These are phyloP conservation scores for Talaromyces nanjingensis DNA, from an alignment of 495 filamentous ascomycete genomes.

Conservation along the genomic window DNA sequence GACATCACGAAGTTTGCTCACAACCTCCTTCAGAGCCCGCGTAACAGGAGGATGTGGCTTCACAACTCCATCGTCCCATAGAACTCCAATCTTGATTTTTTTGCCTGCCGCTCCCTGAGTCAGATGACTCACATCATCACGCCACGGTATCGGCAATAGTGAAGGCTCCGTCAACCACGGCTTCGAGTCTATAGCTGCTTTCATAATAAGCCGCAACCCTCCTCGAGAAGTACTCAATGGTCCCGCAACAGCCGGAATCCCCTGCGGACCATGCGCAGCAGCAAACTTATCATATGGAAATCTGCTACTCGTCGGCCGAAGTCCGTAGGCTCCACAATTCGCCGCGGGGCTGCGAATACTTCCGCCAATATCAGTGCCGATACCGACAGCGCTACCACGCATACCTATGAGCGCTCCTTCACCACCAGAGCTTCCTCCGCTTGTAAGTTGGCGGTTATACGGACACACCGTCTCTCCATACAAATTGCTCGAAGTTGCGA, in stretches of 20 bases:
- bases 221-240: conserved; percentile 48
- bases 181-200: conserved; percentile 38
- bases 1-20: conserved; percentile 28
- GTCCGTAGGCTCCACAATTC: conserved; percentile 25
- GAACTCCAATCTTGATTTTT: conserved; percentile 48
- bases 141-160: conserved; percentile 14
- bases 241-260: conserved; percentile 44
- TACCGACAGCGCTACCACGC: conserved; percentile 27
- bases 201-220: conserved; percentile 51
- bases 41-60: conserved; percentile 57
- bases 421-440: conserved; percentile 40
- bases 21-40: conserved; percentile 44
- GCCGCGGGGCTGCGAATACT: conserved; percentile 28
- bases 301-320: conserved; percentile 22
- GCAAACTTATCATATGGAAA: conserved; percentile 26
- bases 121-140: conserved; percentile 30
- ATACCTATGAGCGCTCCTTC: conserved; percentile 33
- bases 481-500: conserved; percentile 43
- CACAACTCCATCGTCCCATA: conserved; percentile 57
- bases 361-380: conserved; percentile 36
- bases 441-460: conserved; percentile 38
- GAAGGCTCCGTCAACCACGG: conserved; percentile 44
- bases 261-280: conserved; percentile 33
- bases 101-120: conserved; percentile 18
- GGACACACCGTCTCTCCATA: conserved; percentile 47